phyloP scores from a whole-genome alignment of 148 eudicot genomes.

The Nyssa sinensis region DNA sequence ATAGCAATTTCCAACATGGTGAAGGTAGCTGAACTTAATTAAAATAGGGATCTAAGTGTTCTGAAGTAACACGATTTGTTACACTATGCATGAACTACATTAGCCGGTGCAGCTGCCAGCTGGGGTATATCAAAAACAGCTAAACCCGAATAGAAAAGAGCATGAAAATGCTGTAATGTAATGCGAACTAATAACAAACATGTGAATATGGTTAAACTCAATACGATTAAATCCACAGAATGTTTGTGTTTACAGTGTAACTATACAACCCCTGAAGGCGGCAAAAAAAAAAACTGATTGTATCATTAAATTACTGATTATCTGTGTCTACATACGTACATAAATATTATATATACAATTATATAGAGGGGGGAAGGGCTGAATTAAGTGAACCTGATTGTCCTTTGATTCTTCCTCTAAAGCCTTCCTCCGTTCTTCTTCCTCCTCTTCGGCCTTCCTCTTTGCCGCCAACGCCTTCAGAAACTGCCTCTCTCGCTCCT shows the following conservation, averaged over 20 bases:
- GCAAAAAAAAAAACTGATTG: too few relatives aligned
- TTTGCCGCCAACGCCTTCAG: slow-evolving; percentile 44
- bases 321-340: not conserved
- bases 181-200: too few relatives aligned
- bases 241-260: too few relatives aligned
- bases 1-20: not conserved
- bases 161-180: too few relatives aligned
- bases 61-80: not conserved
- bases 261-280: too few relatives aligned
- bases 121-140: too few relatives aligned
- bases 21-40: not conserved
- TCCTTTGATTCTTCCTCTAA: slow-evolving; percentile 30
- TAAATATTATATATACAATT: not conserved
- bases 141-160: too few relatives aligned
- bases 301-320: not conserved
- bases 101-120: too few relatives aligned
- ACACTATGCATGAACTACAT: too few relatives aligned
- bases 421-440: slow-evolving; percentile 33
- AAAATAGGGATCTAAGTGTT: too few relatives aligned
- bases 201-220: too few relatives aligned
- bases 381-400: slow-evolving; percentile 34
- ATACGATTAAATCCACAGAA: too few relatives aligned
- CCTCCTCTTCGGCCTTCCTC: slow-evolving; percentile 33
- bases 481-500: slow-evolving; percentile 70
- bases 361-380: not conserved